A percentile compares a stretch with the other conserved stretches of the same genome.
Conservation (phyloP, 306 rosid genomes). For the Gillenia trifoliata region DNA sequence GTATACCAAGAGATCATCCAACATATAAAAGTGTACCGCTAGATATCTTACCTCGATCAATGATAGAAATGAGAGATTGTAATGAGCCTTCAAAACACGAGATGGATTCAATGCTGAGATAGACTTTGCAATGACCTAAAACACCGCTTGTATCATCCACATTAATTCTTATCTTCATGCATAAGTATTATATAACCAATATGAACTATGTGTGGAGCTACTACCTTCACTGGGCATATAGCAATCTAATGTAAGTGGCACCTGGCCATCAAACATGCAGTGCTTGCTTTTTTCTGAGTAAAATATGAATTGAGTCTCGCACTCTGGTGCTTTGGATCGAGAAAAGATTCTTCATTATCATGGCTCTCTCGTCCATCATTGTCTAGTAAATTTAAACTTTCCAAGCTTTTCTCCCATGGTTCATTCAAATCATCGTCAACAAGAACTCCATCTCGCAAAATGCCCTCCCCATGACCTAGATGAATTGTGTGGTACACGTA, state of each 20-base stretch:
- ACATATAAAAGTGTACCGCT: neutral
- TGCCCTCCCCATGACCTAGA: constrained; percentile 38
- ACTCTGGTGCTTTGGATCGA: constrained; percentile 50
- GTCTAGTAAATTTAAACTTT: constrained; percentile 44
- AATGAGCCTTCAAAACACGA: constrained; percentile 62
- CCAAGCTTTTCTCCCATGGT: constrained; percentile 85
- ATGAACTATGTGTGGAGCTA: neutral
- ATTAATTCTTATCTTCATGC: neutral
- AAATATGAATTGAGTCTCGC: constrained; percentile 70
- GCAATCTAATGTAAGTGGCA: constrained; percentile 59
- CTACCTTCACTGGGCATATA: constrained; percentile 68
- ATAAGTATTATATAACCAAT: no score
- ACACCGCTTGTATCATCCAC: constrained; percentile 11
- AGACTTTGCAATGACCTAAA: constrained; percentile 71
- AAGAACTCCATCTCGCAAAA: constrained; percentile 42
- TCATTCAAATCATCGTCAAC: constrained; percentile 48
- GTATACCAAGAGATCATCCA: neutral
- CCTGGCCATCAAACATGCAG: constrained; percentile 79
- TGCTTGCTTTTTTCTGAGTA: constrained; percentile 88
- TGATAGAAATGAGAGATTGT: constrained; percentile 54
- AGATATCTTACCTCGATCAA: constrained; percentile 51
- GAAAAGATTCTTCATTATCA: constrained; percentile 36
- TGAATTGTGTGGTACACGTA: neutral
- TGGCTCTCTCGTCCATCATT: constrained; percentile 25
- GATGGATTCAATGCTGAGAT: constrained; percentile 56